phyloP scores from a whole-genome alignment of 371 early-diverging fungal species.

The Gilbertella persicaria region DNA sequence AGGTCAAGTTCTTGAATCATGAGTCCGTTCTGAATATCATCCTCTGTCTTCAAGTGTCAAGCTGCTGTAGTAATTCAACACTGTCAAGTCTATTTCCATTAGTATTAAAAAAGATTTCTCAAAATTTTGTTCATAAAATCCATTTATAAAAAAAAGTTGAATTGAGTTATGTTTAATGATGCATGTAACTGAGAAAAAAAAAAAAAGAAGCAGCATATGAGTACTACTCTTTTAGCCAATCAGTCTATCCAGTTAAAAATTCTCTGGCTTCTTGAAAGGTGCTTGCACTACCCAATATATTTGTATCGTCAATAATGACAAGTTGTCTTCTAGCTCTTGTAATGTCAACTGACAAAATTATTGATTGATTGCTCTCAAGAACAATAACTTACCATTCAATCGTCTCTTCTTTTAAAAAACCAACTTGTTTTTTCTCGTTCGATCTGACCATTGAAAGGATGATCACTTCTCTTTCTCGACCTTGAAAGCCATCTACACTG shows the following conservation, averaged over 20 bases:
- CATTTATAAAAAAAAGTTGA: too few relatives aligned
- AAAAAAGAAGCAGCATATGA: too few relatives aligned
- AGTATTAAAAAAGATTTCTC: neutral
- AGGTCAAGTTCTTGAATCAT: neutral
- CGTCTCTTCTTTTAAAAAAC: constrained; percentile 88
- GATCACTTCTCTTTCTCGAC: constrained; percentile 92
- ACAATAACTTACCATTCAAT: constrained; percentile 60
- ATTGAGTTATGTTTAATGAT: neutral
- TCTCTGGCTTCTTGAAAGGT: neutral
- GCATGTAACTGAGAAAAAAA: too few relatives aligned
- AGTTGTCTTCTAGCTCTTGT: constrained; percentile 90
- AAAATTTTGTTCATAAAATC: neutral
- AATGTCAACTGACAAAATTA: constrained; percentile 68
- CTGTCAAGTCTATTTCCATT: neutral
- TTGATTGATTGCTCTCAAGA: neutral
- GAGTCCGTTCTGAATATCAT: neutral
- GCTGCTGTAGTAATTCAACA: neutral
- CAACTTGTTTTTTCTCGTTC: constrained; percentile 79
- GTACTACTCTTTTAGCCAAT: too few relatives aligned
- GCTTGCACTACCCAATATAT: constrained; percentile 42
- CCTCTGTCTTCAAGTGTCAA: neutral
- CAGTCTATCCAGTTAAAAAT: neutral
- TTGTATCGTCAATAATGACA: constrained; percentile 79
- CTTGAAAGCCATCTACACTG: constrained; percentile 96
- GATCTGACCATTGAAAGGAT: constrained; percentile 82